Evolutionary conservation across 2,329 filamentous ascomycete species (phyloP).

Genomic region (Monilinia aucupariae): DNA sequence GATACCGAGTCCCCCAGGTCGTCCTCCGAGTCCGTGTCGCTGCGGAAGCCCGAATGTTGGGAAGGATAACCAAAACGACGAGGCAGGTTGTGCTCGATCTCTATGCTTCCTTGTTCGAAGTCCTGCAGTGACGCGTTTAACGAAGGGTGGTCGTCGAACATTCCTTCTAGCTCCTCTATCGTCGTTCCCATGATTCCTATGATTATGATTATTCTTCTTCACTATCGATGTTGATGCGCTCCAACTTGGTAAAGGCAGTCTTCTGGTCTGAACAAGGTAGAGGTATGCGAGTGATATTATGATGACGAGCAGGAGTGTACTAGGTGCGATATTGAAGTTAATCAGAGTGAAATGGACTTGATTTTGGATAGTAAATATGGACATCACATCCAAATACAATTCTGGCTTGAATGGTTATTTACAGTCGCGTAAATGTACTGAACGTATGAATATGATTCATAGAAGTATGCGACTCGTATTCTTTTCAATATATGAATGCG

Average conservation of each 20-base stretch:
- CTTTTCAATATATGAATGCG: conserved; percentile 2
- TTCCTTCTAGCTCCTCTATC: conserved; percentile 43
- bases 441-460: neutral
- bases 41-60: conserved; percentile 60
- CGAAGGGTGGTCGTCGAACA: conserved; percentile 54
- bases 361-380: conserved; percentile 33
- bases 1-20: conserved; percentile 40
- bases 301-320: conserved; percentile 29
- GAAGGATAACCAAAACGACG: conserved; percentile 47
- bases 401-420: neutral
- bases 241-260: conserved; percentile 22
- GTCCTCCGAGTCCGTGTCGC: conserved; percentile 37
- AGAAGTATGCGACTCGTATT: conserved; percentile 11
- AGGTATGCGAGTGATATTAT: conserved; percentile 31
- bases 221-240: conserved; percentile 5
- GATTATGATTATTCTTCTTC: neutral
- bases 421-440: conserved; percentile 12
- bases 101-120: conserved; percentile 49
- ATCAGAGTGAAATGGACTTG: conserved; percentile 33
- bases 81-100: conserved; percentile 36
- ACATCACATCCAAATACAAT: conserved; percentile 25
- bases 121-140: conserved; percentile 56
- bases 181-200: conserved; percentile 28
- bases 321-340: conserved; percentile 32
- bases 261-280: conserved; percentile 32